Conservation (phyloP, 345 rosid genomes). For the Abelmoschus esculentus region DNA sequence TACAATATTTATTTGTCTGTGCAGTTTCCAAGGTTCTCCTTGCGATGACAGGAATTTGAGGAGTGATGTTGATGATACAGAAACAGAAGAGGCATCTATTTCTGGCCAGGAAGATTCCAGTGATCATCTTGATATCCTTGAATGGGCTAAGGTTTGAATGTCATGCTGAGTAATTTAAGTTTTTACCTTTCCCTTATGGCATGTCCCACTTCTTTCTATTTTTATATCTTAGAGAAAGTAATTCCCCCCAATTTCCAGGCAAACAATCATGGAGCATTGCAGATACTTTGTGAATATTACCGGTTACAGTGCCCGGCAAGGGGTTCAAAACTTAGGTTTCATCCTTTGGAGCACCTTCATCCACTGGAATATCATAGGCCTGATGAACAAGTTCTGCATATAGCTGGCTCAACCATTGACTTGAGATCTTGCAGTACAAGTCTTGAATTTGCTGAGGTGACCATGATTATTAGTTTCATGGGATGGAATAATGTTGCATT, state of each 20-base stretch:
- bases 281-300: constrained; percentile 72
- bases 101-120: constrained; percentile 81
- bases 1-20: constrained; percentile 11
- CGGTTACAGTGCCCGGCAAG: constrained; percentile 52
- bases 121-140: constrained; percentile 66
- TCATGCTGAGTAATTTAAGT: constrained; percentile 9
- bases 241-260: constrained; percentile 35
- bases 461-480: constrained; percentile 1
- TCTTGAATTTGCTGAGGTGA: constrained; percentile 83
- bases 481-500: constrained; percentile 11
- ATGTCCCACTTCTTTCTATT: background rate
- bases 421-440: constrained; percentile 60
- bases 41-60: constrained; percentile 55
- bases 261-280: constrained; percentile 70
- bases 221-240: constrained; percentile 6
- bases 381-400: constrained; percentile 44
- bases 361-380: constrained; percentile 72
- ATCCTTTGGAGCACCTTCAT: constrained; percentile 88
- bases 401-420: constrained; percentile 60
- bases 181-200: background rate
- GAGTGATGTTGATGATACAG: constrained; percentile 61
- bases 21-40: constrained; percentile 76
- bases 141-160: constrained; percentile 80
- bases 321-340: constrained; percentile 69
- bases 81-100: constrained; percentile 71